phyloP scores from a whole-genome alignment of 257 asterid species.

The Ilex asprella region DNA sequence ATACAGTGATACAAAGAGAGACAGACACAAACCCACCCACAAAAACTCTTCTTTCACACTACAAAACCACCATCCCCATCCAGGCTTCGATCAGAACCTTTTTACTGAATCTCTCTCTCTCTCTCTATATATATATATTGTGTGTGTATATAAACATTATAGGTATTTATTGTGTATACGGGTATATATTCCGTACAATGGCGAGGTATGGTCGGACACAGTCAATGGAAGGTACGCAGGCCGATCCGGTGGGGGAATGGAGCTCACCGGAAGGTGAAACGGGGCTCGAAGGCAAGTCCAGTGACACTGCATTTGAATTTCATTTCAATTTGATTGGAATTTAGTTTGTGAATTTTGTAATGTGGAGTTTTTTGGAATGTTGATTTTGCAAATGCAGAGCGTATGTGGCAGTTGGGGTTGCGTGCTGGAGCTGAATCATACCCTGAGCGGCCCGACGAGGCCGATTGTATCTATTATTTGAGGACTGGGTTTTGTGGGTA shows the following conservation, averaged over 20 bases:
- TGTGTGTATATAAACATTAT: constrained; percentile 2
- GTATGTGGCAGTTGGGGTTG: constrained; percentile 82
- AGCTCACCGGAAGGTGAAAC: constrained; percentile 71
- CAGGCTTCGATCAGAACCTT: background rate
- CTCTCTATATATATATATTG: constrained; percentile 3
- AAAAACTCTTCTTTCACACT: background rate
- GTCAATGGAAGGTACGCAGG: constrained; percentile 46
- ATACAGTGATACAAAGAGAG: too few species aligned
- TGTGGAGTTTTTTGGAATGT: constrained; percentile 27
- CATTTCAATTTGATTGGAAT: constrained; percentile 39
- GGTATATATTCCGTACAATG: constrained; percentile 28
- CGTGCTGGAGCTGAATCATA: constrained; percentile 61
- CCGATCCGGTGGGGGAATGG: constrained; percentile 76
- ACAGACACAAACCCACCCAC: background rate
- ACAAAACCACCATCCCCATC: background rate
- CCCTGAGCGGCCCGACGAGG: constrained; percentile 82
- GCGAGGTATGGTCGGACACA: constrained; percentile 53
- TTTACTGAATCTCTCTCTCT: constrained; percentile 2
- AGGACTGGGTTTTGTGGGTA: constrained; percentile 92
- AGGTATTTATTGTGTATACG: background rate
- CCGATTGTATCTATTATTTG: constrained; percentile 81
- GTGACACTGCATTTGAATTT: constrained; percentile 34
- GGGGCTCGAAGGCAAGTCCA: constrained; percentile 58
- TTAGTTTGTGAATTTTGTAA: constrained; percentile 27
- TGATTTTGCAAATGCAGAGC: constrained; percentile 70